Conservation (phyloP, 305 asterid species). For the Plantago coronopus region DNA sequence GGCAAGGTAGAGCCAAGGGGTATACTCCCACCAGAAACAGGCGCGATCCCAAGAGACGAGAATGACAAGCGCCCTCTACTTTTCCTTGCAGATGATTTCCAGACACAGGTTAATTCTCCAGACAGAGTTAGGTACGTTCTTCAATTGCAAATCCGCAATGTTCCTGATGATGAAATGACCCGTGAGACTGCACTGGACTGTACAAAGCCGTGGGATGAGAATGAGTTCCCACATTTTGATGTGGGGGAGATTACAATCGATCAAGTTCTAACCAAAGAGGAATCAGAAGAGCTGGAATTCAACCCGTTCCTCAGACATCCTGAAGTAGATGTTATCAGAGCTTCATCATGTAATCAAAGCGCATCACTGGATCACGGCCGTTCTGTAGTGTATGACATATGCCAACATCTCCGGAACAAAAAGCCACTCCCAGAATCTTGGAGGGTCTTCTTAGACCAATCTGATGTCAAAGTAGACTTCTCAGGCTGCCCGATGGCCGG, state of each 20-base stretch:
- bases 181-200: constrained; percentile 49
- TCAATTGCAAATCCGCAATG: constrained; percentile 46
- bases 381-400: constrained; percentile 50
- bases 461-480: constrained; percentile 50
- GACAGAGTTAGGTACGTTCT: constrained; percentile 40
- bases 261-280: constrained; percentile 34
- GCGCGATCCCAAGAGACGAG: constrained; percentile 58
- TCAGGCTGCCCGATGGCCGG: constrained; percentile 55
- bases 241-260: constrained; percentile 49
- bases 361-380: constrained; percentile 68
- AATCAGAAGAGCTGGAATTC: constrained; percentile 50
- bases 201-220: constrained; percentile 56
- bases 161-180: constrained; percentile 40
- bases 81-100: constrained; percentile 58
- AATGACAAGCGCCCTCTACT: constrained; percentile 49
- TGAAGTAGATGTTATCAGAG: constrained; percentile 53
- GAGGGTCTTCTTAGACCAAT: constrained; percentile 47
- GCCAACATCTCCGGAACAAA: constrained; percentile 51
- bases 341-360: constrained; percentile 50
- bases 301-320: constrained; percentile 47
- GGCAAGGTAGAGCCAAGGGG: constrained; percentile 55
- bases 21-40: constrained; percentile 66
- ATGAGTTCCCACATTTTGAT: constrained; percentile 42
- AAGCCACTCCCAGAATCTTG: constrained; percentile 59
- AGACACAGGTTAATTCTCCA: constrained; percentile 34